Base-by-base conservation (phyloP, 345 rosid genomes). In the Eucalyptus erythrocorys region DNA sequence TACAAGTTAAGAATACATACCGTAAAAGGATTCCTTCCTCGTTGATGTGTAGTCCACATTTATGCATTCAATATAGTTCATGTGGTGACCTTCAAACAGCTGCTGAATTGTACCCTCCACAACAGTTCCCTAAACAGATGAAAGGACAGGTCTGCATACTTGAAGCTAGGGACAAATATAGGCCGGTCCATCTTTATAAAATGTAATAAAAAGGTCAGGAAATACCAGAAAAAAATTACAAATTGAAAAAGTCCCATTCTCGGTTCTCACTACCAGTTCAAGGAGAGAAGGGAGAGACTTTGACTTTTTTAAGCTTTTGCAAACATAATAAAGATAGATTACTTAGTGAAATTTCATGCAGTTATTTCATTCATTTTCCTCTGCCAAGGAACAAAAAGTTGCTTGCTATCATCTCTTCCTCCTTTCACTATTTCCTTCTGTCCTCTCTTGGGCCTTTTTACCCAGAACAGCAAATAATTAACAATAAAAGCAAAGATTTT, bases 61-160 rank as follows among this genome's bases (percentile, higher is more conserved):
- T 87, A 94, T 94, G 93, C 95, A 94, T 79, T 93, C 95, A 84
- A 94, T 94, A 88, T 94, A 94, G 90, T 93, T 94, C 95, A 94
- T 94, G 47, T 93, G 94, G 87, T 94, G 95, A 50, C 95, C 95
- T 92, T 93, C 95, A 92, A 94, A 94, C 80, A 94, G 91, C 88
- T 94, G 93, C 76, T 94, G 95, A 87, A 94, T 94, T 43, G 94
- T 94, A 85, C 95, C 95, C 92, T 94, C 95, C 88, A 94, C 95
- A 66, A 94, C 95, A 71, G 95, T 94, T 64, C 95, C 94, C 95
- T 94, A 87, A 49, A 85, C 84, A 86, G 64, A n/a, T 42, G 47
- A 51, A 51, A 68, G n/a, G 48, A 19, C 55, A 86, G 87, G 47
- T 51, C 22, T 42, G 57, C 64, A 34, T 50, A 53, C 55, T 50